phyloP scores from a whole-genome alignment of 2,329 filamentous ascomycete species.

The Aspergillus sp. region DNA sequence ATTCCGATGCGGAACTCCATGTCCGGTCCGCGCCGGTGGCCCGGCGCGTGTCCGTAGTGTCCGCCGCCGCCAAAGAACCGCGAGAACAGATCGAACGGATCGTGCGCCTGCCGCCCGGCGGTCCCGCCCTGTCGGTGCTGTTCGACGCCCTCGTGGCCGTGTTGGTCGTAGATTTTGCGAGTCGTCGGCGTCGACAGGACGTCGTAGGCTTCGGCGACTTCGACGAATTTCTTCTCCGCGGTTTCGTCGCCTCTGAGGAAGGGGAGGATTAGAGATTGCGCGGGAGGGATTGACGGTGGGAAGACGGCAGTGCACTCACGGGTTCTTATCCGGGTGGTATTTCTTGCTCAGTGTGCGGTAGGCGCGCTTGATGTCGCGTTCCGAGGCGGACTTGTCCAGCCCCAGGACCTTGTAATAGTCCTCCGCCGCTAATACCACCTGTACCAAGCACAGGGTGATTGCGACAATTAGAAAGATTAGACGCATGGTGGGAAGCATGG shows the following conservation, averaged over 20 bases:
- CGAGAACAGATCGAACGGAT: slow-evolving; percentile 94
- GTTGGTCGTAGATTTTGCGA: slow-evolving; percentile 88
- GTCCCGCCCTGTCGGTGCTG: slow-evolving; percentile 72
- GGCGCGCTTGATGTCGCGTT: slow-evolving; percentile 87
- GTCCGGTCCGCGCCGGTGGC: slow-evolving; percentile 78
- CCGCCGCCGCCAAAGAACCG: slow-evolving; percentile 93
- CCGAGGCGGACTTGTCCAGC: slow-evolving; percentile 72
- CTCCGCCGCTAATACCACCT: slow-evolving; percentile 40
- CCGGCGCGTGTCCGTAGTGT: slow-evolving; percentile 70
- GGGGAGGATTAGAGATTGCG: neutral
- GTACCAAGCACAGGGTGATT: slow-evolving; percentile 35
- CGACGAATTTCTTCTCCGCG: slow-evolving; percentile 87
- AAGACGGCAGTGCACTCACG: slow-evolving; percentile 55
- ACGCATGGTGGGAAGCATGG: slow-evolving; percentile 29
- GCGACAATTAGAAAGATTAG: slow-evolving; percentile 29
- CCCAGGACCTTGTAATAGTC: slow-evolving; percentile 69
- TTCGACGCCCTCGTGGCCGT: slow-evolving; percentile 87
- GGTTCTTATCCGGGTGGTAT: slow-evolving; percentile 97
- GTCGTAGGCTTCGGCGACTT: slow-evolving; percentile 94
- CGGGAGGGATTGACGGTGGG: neutral
- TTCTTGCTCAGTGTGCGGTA: slow-evolving; percentile 93
- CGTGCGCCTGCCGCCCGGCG: slow-evolving; percentile 59
- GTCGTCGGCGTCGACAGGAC: slow-evolving; percentile 75
- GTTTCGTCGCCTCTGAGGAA: slow-evolving; percentile 69
- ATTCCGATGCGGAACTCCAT: slow-evolving; percentile 82